A percentile compares a stretch with the other conserved stretches of the same genome.
Conservation (phyloP, 352 stramenopile genomes). For the Phytopythium vexans region DNA sequence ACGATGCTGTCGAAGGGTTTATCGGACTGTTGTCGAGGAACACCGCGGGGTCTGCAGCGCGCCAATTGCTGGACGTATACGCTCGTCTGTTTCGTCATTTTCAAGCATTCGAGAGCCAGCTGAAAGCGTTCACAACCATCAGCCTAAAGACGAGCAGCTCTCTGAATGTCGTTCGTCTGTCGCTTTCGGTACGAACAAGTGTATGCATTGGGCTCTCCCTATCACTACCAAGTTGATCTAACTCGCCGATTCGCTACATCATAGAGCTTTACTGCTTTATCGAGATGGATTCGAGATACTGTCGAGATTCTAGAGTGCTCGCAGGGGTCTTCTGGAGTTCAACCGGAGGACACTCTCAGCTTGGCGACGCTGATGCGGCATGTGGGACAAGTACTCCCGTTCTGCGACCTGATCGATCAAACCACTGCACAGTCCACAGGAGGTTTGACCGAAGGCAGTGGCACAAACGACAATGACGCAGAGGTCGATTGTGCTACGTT, state of each 20-base stretch:
- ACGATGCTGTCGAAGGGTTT: slow-evolving; percentile 18
- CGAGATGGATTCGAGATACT: not conserved
- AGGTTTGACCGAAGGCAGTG: not conserved
- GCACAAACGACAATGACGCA: slow-evolving; percentile 1
- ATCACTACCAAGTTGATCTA: not conserved
- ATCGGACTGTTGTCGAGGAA: slow-evolving; percentile 5
- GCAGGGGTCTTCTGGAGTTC: not conserved
- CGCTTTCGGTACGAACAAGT: slow-evolving; percentile 7
- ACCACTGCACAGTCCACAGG: not conserved
- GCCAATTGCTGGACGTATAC: not conserved
- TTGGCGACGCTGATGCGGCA: not conserved
- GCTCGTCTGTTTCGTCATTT: slow-evolving; percentile 20
- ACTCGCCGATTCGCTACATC: not conserved
- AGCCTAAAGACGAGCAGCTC: not conserved
- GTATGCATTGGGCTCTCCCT: not conserved
- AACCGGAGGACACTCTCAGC: slow-evolving; percentile 3
- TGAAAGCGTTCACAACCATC: slow-evolving; percentile 7
- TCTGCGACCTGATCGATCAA: slow-evolving; percentile 19
- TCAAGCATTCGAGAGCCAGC: slow-evolving; percentile 18
- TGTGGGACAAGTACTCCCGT: slow-evolving; percentile 9
- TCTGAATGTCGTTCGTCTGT: slow-evolving; percentile 1
- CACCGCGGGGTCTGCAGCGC: no score
- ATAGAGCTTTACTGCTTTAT: slow-evolving; percentile 8
- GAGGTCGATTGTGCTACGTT: slow-evolving; percentile 7
- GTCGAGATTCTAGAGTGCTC: not conserved